Base-by-base conservation (phyloP, 257 asterid species). In the Buddleja alternifolia region DNA sequence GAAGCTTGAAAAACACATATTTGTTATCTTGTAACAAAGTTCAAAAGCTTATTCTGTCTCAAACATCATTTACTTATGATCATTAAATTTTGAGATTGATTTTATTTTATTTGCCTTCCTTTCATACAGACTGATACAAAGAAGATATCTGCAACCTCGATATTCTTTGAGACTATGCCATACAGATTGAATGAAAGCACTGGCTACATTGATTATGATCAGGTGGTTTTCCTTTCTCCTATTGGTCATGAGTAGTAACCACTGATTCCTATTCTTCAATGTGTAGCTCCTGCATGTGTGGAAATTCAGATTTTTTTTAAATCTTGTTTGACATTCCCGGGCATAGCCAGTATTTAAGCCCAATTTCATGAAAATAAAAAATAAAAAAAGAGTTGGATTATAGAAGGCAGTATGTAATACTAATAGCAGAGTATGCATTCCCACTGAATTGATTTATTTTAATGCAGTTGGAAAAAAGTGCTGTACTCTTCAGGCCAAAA, bases 81-180 rank as follows among this genome's bases (percentile, higher is more conserved):
- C 7, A 15, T 59, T 36, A 53, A n/a, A 46, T 66, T 25, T 46
- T 66, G 48, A 32, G 8, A 39, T 34, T 74, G 50, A 57, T 60
- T 53, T 53, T 32, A 8, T n/a, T 7, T 60, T 37, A 15, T 37
- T 23, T 17, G 2, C 3, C 21, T 59, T 56, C 61, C 0, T 6
- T 15, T 66, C 68, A 67, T 63, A 66, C 92, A 93, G 98, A 93
- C 98, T 19, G 98, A 93, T 82, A 93, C 97, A 6, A 93, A 93
- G 93, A 93, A 93, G 83, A 93, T 93, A 80, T 93, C 98, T 34
- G 97, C 98, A n/a, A 96, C 88, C 71, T 93, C 98, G 17, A 93
- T 90, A 74, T 93, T 93, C 80, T 90, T 93, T 17, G 98, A 93
- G 93, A 90, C 98, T 20, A 90, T 93, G 97, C 98, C 98, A 20